Base-by-base conservation (phyloP, 148 eudicot species). In the Persicaria tinctoria region DNA sequence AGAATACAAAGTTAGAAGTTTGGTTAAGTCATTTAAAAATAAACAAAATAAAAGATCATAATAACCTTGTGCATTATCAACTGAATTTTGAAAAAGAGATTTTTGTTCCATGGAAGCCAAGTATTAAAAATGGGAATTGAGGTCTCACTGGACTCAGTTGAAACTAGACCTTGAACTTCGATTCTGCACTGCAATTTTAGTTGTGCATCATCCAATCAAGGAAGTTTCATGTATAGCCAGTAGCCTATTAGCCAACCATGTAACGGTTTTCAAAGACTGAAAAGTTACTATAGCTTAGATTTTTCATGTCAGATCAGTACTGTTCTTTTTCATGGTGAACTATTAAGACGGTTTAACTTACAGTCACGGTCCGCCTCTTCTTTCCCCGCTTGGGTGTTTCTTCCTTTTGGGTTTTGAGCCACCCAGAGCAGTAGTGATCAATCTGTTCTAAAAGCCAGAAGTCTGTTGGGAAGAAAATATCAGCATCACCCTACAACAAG, bases 391-490 rank as follows among this genome's bases (percentile, higher is more conserved):
- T 83, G 56, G 84, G 76, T 51, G 87, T 78, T 74, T 82, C 78
- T 78, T 82, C 78, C 48, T 79, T 73, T 14, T 75, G 72, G 46
- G 84, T 75, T 79, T 86, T 89, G 76, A 75, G 59, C 91, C 90
- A 87, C 57, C 97, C 97, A 63, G 99, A 90, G 74, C 93, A 89
- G 75, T 90, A 82, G 81, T 96, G 99, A 77, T 96, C 97, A 5
- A 96, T 84, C 54, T 85, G 85, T 76, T 96, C 97, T 78, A 96
- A 80, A 57, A 96, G 89, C 90, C 91, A 90, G 83, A 96, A 96
- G 77, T 96, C 99, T 5, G 99, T 90, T 46, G 99, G 99, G 80
- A 96, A 96, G 83, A 96, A 96, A 76, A 96, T 92, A 84, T 96
- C 97, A 48, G 99, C 94, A 84, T 96, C 97, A 73, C 99, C 99